A percentile compares a stretch with the other conserved stretches of the same genome.
phyloP scores from a whole-genome alignment of 164 flowering plant species.

The Protea cynaroides region DNA sequence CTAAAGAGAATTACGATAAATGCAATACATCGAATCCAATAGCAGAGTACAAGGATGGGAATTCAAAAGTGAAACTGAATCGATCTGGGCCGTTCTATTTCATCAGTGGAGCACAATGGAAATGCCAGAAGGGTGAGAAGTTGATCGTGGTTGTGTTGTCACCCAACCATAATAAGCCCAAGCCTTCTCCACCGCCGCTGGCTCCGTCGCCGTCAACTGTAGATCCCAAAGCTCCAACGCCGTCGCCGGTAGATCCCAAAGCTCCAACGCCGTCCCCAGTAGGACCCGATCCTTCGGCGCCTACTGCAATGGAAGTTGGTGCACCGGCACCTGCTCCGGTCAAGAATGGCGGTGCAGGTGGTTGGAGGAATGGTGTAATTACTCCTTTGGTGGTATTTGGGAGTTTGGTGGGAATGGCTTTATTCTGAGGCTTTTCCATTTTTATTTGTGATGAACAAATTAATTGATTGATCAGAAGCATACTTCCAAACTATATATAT shows the following conservation, averaged over 20 bases:
- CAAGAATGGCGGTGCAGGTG: constrained; percentile 18
- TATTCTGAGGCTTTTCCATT: neutral
- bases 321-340: constrained; percentile 32
- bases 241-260: no score
- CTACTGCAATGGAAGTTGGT: constrained; percentile 17
- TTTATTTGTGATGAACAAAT: no score
- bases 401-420: constrained; percentile 12
- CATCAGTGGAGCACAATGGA: constrained; percentile 45
- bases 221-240: no score
- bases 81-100: constrained; percentile 48
- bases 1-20: constrained; percentile 23
- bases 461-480: no score
- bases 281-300: no score
- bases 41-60: constrained; percentile 34
- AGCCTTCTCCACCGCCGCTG: no score
- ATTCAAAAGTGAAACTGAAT: constrained; percentile 34
- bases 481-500: no score
- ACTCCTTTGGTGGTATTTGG: constrained; percentile 15
- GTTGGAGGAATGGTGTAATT: constrained; percentile 14
- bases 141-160: constrained; percentile 46
- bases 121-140: constrained; percentile 54
- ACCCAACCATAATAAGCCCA: constrained; percentile 8
- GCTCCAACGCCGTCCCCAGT: no score
- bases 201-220: no score
- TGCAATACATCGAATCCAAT: constrained; percentile 32